Evolutionary conservation across 106 monocot genomes (phyloP).

Genomic region (Dendrobium chrysotoxum): DNA sequence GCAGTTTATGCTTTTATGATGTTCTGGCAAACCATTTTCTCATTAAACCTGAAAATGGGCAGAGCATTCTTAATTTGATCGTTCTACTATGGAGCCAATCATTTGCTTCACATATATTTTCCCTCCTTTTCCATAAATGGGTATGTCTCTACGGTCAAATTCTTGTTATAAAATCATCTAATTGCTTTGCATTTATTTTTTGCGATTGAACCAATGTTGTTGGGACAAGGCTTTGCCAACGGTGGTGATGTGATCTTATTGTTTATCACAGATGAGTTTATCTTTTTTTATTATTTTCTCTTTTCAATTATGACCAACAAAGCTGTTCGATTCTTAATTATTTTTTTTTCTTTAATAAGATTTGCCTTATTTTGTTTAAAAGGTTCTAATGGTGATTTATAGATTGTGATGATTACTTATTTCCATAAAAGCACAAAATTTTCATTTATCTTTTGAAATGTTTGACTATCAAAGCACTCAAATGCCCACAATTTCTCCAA

Average conservation of each 20-base stretch:
- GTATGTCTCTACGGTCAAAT: constrained; percentile 26
- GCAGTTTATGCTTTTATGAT: constrained; percentile 69
- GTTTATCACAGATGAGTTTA: not conserved
- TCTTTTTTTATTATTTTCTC: not conserved
- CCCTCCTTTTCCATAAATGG: constrained; percentile 99
- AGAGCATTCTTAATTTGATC: constrained; percentile 67
- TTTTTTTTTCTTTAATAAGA: not conserved
- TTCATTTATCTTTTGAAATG: not conserved
- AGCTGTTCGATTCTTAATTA: not conserved
- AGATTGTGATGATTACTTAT: not conserved
- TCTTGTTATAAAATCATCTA: not conserved
- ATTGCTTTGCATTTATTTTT: not conserved
- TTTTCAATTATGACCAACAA: not conserved
- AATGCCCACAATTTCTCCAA: not conserved
- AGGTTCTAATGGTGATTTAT: not conserved
- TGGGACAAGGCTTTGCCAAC: not conserved
- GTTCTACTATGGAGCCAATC: constrained; percentile 95
- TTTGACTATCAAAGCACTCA: not conserved
- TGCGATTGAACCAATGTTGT: not conserved
- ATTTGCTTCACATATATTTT: constrained; percentile 90
- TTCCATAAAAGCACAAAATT: not conserved
- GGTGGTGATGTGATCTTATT: not conserved
- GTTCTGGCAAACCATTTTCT: constrained; percentile 80
- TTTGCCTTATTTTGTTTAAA: not conserved
- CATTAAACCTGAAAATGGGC: constrained; percentile 63